Base-by-base conservation (phyloP, 2,329 filamentous ascomycete genomes). In the Sclerotinia trifoliorum region DNA sequence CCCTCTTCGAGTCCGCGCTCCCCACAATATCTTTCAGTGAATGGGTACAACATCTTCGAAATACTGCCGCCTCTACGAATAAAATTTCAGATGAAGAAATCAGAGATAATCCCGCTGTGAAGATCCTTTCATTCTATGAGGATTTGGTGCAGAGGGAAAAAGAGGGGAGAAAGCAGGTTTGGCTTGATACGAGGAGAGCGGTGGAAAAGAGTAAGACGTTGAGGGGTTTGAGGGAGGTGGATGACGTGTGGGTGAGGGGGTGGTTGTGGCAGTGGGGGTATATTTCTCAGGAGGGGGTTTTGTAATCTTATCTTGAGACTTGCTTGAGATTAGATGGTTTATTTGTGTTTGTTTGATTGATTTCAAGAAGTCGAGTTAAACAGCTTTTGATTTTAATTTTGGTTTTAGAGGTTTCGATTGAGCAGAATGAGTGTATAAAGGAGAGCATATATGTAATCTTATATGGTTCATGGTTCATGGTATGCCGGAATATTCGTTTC, bases 231-330 rank as follows among this genome's bases (percentile, higher is more conserved):
- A 42, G 49, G 3, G 21, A 7, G 21, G 44, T 66, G 15, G 54
- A 57, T 21, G 42, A 10, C 10, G 13, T 10, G 10, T 56, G 19
- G 58, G 26, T 58, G 29, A 10, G 29, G 2, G 39, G 39, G n/a
- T 51, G 64, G 64, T 10, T 66, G 42, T 21, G 24, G 8, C 63
- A 65, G 26, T 65, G 63, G 52, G 39, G 52, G 35, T 35, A 21
- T 58, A 24, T n/a, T 65, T 52, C 29, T 29, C 5, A 35, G 35
- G 35, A 10, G 35, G 8, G 7, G 35, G 35, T 35, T 35, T 35
- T 35, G 35, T 5, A 35, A 10, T 8, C 6, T 8, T 8, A 35
- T 35, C 10, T 35, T 35, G 35, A 35, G 35, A 35, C 2, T 35
- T 35, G 32, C 4, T 4, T 32, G 32, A 65, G 39, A 21, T 11